Base-by-base conservation (phyloP, 371 early-diverging fungal genomes). In the Mucor plumbeus region DNA sequence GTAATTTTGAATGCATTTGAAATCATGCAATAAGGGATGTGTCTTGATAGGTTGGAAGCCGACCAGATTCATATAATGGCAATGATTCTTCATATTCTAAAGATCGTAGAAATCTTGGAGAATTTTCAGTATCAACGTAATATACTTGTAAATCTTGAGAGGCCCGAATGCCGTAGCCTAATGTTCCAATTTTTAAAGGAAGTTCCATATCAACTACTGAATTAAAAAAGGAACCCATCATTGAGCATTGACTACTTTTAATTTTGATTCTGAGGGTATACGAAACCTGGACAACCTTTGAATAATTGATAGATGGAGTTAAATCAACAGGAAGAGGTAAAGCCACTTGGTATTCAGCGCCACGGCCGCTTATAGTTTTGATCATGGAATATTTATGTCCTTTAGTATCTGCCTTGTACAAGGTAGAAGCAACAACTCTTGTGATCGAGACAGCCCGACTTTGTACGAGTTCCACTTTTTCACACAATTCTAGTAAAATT, bases 161-260 rank as follows among this genome's bases (percentile, higher is more conserved):
- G 8, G 76, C 74, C 8, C 74, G 67, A 13, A 77, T 69, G 50
- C 81, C 81, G 17, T 72, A 70, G 17, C 81, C 81, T 44, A 80
- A 54, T 0, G 81, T 80, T 7, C 81, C 81, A 3, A 80, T 67
- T 4, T 72, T 73, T 21, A 80, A 50, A 8, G 78, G 76, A 0
- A 76, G 17, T 3, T 71, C 73, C n/a, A 74, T 67, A 13, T 50
- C 48, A 14, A 63, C 57, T 8, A 14, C 39, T 7, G 68, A 61
- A 26, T 64, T 53, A 48, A 71, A 68, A 5, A 77, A 26, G 0
- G 65, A 26, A 1, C 73, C 70, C 19, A 63, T 43, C 13, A 71
- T n/a, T 7, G 38, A 9, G 13, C 38, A 17, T 19, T 69, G 69
- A 48, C 61, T 69, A 11, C 74, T 69, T 43, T 76, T 73, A 39